Base-by-base conservation (phyloP, 192 early-diverging fungal genomes). In the Dissophora globulifera region DNA sequence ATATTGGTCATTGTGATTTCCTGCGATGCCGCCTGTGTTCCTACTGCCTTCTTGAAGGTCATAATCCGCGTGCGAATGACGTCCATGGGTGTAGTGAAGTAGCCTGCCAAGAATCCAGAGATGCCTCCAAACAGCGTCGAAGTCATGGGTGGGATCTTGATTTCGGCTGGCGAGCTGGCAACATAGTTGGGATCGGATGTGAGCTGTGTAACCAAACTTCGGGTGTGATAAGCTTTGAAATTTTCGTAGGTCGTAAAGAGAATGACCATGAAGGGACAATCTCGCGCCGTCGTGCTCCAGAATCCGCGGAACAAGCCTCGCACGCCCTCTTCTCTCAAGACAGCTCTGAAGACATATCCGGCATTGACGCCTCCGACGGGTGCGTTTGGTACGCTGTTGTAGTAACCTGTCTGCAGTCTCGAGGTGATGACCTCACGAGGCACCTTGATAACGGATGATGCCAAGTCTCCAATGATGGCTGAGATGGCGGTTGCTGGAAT, bases 211-310 rank as follows among this genome's bases (percentile, higher is more conserved):
- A 56, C 50, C n/a, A 78, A n/a, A 41, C 78, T 70, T 17, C 68
- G 79, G 42, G 82, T 84, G 41, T 92, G 91, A 40, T 84, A 79
- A 10, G 85, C 87, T 56, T 93, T 93, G 72, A 93, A 89, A 54
- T 85, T 86, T 47, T 93, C 91, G 50, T 93, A 93, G 17, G 89
- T 88, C 13, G 86, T 87, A 42, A 93, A 86, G 25, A 93, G 76
- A 49, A 93, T 91, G 19, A 88, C 79, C 91, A 93, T 93, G 83
- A 93, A 93, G 1, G 91, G 91, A 68, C 85, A 88, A 54, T 93
- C 91, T 23, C 91, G 76, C 4, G 85, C 85, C 4, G 90, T 88
- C 17, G 88, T 91, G 35, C 83, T 72, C 88, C 86, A 88, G 64
- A 93, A 93, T 1, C 91, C 91, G 6, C 84, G 64, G 79, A 91